A percentile compares a stretch with the other conserved stretches of the same genome.
These are phyloP conservation scores for Amphichorda felina DNA, from an alignment of 2,329 filamentous ascomycete species.

Conservation along the genomic window DNA sequence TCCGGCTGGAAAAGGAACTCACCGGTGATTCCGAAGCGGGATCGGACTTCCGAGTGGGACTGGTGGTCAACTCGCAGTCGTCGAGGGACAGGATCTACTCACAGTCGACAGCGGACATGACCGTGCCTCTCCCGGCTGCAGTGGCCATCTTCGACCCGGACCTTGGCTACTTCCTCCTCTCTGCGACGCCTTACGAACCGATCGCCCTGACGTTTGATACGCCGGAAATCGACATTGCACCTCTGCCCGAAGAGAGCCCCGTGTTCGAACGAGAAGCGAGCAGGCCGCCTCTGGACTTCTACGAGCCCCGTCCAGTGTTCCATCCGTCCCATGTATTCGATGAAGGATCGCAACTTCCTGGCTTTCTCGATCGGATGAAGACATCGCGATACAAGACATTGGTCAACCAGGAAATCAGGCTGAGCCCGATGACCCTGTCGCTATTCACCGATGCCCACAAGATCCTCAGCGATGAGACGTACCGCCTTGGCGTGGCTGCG, in stretches of 20 bases:
- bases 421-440: constrained; percentile 59
- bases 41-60: constrained; percentile 48
- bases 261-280: constrained; percentile 27
- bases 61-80: constrained; percentile 46
- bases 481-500: constrained; percentile 55
- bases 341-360: constrained; percentile 41
- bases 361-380: constrained; percentile 41
- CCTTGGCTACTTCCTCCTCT: constrained; percentile 51
- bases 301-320: constrained; percentile 55
- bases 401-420: constrained; percentile 54
- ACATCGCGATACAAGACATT: constrained; percentile 49
- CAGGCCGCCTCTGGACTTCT: constrained; percentile 35
- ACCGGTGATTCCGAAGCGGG: constrained; percentile 42
- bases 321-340: constrained; percentile 51
- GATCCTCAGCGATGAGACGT: constrained; percentile 57
- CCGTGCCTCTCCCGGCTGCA: constrained; percentile 39
- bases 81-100: constrained; percentile 47
- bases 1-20: constrained; percentile 50
- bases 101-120: constrained; percentile 32
- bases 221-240: constrained; percentile 37
- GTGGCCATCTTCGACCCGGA: constrained; percentile 47
- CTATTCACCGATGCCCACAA: constrained; percentile 64
- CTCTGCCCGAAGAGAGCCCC: constrained; percentile 29
- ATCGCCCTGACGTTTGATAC: constrained; percentile 47
- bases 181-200: constrained; percentile 44